phyloP scores from a whole-genome alignment of 2,329 filamentous ascomycete species.

The Colletotrichum sp. region DNA sequence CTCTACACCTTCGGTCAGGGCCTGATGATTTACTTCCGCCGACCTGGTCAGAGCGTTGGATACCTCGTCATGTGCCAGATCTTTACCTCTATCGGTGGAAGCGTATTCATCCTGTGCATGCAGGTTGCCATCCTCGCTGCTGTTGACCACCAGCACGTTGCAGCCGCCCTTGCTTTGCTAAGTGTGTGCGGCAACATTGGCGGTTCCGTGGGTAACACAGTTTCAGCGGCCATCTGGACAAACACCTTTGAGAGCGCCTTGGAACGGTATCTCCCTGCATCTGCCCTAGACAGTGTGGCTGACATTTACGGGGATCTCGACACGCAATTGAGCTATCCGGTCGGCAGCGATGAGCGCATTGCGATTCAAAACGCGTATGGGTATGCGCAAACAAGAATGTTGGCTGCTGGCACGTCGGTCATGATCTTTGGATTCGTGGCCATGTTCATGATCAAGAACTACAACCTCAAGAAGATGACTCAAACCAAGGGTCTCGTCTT shows the following conservation, averaged over 20 bases:
- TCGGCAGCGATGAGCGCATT: slow-evolving; percentile 44
- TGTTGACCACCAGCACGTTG: slow-evolving; percentile 58
- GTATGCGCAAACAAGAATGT: slow-evolving; percentile 51
- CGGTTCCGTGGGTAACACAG: slow-evolving; percentile 49
- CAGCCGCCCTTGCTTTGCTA: slow-evolving; percentile 51
- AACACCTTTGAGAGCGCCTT: slow-evolving; percentile 50
- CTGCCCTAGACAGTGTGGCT: slow-evolving; percentile 37
- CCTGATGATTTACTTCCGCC: slow-evolving; percentile 48
- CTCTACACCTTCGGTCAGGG: slow-evolving; percentile 60
- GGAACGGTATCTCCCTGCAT: slow-evolving; percentile 50
- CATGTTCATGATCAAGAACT: slow-evolving; percentile 50
- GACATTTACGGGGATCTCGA: slow-evolving; percentile 58
- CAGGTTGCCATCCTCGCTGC: slow-evolving; percentile 65
- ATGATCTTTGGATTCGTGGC: slow-evolving; percentile 36
- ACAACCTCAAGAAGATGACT: slow-evolving; percentile 50
- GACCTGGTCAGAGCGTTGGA: slow-evolving; percentile 34
- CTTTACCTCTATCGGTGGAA: slow-evolving; percentile 45
- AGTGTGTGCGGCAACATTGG: slow-evolving; percentile 50
- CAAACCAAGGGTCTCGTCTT: slow-evolving; percentile 59
- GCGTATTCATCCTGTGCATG: slow-evolving; percentile 41
- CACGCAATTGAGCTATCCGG: slow-evolving; percentile 52
- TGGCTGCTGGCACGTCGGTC: slow-evolving; percentile 34
- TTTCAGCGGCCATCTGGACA: slow-evolving; percentile 47
- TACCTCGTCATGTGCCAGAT: slow-evolving; percentile 44
- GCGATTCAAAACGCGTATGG: slow-evolving; percentile 64